Evolutionary conservation across 495 filamentous ascomycete genomes (phyloP).

Genomic region (Astrothelium macrocarpum): DNA sequence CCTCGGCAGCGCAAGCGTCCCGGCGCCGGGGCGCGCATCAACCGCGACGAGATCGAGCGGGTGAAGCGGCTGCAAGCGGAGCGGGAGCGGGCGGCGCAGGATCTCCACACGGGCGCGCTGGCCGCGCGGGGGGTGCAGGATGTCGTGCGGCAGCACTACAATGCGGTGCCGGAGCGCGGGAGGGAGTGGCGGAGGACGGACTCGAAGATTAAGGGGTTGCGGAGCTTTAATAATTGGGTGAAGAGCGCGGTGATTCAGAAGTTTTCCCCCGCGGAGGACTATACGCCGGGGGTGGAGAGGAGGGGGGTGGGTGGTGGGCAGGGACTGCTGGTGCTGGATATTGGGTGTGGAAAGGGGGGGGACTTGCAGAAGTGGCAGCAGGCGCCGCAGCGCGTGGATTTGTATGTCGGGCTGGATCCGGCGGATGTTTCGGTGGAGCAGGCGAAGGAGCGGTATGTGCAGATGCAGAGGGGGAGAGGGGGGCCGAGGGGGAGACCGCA

Average conservation of each 20-base stretch:
- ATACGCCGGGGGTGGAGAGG: conserved; percentile 41
- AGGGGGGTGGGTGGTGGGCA: conserved; percentile 33
- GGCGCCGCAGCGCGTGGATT: conserved; percentile 69
- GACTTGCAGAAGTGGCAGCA: conserved; percentile 93
- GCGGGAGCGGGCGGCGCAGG: conserved; percentile 51
- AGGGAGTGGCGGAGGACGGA: conserved; percentile 91
- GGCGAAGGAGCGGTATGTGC: conserved; percentile 68
- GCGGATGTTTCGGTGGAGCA: conserved; percentile 87
- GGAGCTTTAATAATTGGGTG: conserved; percentile 97
- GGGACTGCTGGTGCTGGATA: conserved; percentile 70
- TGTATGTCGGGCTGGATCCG: conserved; percentile 89
- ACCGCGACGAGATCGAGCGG: conserved; percentile 53
- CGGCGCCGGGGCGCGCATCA: conserved; percentile 69
- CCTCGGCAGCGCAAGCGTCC: conserved; percentile 77
- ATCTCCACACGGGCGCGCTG: conserved; percentile 22
- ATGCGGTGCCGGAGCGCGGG: conserved; percentile 84
- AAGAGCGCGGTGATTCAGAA: conserved; percentile 96
- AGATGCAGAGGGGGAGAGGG: conserved; percentile 25
- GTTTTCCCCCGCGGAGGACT: conserved; percentile 77
- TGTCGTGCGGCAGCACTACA: conserved; percentile 87
- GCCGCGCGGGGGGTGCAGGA: conserved; percentile 55
- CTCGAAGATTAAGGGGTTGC: conserved; percentile 84
- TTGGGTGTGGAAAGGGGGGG: conserved; percentile 95
- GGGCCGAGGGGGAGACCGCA: conserved; percentile 42
- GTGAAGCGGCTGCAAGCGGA: conserved; percentile 52